These are phyloP conservation scores for Penicillium psychrosexuale DNA, from an alignment of 2,329 filamentous ascomycete species.

Conservation along the genomic window DNA sequence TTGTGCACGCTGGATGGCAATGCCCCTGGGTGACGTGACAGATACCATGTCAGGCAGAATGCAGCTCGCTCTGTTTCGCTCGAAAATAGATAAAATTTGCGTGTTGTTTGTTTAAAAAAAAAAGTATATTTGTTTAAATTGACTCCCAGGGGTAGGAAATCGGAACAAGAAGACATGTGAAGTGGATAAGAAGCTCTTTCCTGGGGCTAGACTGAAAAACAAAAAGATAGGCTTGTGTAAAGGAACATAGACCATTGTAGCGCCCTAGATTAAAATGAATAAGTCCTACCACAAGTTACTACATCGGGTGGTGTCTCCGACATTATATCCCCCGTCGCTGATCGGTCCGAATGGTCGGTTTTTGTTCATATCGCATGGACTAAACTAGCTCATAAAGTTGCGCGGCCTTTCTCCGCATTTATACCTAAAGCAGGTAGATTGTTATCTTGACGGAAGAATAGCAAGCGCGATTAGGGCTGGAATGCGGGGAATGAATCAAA, in stretches of 20 bases:
- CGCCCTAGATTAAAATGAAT: neutral
- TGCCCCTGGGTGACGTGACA: neutral
- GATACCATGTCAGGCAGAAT: neutral
- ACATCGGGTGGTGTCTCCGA: neutral
- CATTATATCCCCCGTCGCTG: neutral
- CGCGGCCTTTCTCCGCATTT: constrained; percentile 15
- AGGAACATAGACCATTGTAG: neutral
- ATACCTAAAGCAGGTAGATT: constrained; percentile 13
- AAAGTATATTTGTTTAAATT: neutral
- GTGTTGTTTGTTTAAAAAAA: neutral
- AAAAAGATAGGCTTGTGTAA: neutral
- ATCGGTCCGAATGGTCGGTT: constrained; percentile 5
- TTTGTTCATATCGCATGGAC: neutral
- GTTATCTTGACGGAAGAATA: constrained; percentile 2
- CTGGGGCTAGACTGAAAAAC: neutral
- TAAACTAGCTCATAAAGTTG: neutral
- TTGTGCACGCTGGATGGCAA: neutral
- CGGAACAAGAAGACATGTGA: neutral
- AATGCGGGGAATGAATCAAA: neutral
- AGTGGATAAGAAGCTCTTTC: neutral
- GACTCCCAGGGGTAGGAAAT: neutral
- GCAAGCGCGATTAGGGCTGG: neutral
- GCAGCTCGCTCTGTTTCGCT: neutral
- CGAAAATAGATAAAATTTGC: neutral
- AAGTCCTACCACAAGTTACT: neutral